Percentiles rank a stretch among this genome's conserved stretches.
These are phyloP conservation scores for Hericium erinaceus DNA, from an alignment of 768 basidiomycete species.

Conservation along the genomic window DNA sequence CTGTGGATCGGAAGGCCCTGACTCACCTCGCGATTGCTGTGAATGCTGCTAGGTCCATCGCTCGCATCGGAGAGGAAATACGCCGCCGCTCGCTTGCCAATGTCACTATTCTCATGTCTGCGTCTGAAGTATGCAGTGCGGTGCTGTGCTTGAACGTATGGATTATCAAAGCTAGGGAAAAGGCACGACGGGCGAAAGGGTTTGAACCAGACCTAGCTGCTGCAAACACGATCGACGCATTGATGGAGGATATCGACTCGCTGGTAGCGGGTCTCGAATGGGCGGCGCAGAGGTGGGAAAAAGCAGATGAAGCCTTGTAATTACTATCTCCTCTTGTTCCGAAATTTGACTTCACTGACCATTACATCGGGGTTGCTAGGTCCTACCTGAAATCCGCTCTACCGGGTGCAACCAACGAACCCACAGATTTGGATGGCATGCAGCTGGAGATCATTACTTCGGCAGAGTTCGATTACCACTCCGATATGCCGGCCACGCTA, in stretches of 20 bases:
- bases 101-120: constrained; percentile 7
- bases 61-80: constrained; percentile 6
- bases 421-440: not conserved
- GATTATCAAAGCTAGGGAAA: constrained; percentile 9
- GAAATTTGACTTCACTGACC: no score
- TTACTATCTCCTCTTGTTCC: not conserved
- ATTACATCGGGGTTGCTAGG: not conserved
- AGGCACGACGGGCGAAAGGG: not conserved
- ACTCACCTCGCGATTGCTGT: constrained; percentile 7
- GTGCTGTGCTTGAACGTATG: constrained; percentile 12
- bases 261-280: constrained; percentile 9
- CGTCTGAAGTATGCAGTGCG: constrained; percentile 8
- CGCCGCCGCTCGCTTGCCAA: constrained; percentile 10
- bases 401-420: constrained; percentile 3
- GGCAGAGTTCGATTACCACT: not conserved
- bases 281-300: constrained; percentile 13
- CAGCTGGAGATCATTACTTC: not conserved
- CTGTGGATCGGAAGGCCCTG: constrained; percentile 1
- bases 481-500: not conserved
- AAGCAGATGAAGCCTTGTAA: constrained; percentile 8
- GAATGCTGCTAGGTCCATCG: constrained; percentile 7
- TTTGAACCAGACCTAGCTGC: not conserved
- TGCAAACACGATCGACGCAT: constrained; percentile 1
- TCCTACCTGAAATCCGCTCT: constrained; percentile 7
- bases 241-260: constrained; percentile 7